phyloP scores from a whole-genome alignment of 768 basidiomycete genomes.

The Mycena chlorophos region DNA sequence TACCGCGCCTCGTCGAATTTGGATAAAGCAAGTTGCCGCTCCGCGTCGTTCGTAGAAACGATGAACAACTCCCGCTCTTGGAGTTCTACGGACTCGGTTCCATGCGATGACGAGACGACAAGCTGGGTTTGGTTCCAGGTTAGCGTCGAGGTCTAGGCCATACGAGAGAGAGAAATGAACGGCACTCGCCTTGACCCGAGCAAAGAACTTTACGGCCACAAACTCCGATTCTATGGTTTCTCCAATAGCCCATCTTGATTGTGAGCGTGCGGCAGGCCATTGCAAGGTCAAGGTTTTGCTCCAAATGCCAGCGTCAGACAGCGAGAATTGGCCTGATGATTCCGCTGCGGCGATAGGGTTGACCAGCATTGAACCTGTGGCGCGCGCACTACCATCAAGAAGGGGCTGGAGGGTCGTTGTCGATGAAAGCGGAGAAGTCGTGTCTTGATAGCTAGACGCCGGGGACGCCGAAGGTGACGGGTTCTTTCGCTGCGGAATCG shows the following conservation, averaged over 20 bases:
- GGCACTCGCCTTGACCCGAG: conserved; percentile 66
- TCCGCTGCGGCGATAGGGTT: conserved; percentile 59
- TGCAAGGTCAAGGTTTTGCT: conserved; percentile 65
- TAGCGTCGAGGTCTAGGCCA: conserved; percentile 15
- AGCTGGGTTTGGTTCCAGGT: conserved; percentile 36
- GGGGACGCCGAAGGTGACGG: conserved; percentile 33
- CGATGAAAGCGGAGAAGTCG: conserved; percentile 17
- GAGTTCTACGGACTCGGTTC: conserved; percentile 69
- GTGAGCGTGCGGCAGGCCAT: conserved; percentile 70
- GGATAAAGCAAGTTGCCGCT: conserved; percentile 63
- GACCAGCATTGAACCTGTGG: conserved; percentile 29
- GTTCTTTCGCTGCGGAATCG: conserved; percentile 31
- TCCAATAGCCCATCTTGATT: conserved; percentile 76
- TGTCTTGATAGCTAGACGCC: conserved; percentile 17
- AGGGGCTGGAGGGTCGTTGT: conserved; percentile 21
- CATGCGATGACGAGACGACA: conserved; percentile 52
- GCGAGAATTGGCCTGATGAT: conserved; percentile 57
- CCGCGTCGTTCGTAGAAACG: conserved; percentile 68
- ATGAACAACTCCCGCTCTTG: conserved; percentile 65
- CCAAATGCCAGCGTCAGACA: conserved; percentile 59
- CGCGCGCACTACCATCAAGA: conserved; percentile 5
- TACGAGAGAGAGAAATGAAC: conserved; percentile 16
- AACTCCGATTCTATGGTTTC: conserved; percentile 71
- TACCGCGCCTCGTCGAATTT: conserved; percentile 52
- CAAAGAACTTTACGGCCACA: conserved; percentile 67